These are phyloP conservation scores for Penicillium sp. DNA, from an alignment of 2,329 filamentous ascomycete genomes.

Conservation along the genomic window DNA sequence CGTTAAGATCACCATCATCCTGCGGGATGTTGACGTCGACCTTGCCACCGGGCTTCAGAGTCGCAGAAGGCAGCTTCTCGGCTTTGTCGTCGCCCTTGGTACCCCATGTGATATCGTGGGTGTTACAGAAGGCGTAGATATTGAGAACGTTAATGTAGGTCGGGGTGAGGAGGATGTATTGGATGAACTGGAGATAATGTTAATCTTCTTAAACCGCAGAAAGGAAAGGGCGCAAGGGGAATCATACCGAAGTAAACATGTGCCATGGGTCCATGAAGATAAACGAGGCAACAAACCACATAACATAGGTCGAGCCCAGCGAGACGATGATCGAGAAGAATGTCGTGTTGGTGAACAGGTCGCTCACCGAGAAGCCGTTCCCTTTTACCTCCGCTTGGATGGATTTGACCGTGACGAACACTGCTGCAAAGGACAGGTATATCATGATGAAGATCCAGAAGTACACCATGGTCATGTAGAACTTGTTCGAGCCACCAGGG, in stretches of 20 bases:
- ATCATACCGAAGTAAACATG: constrained; percentile 76
- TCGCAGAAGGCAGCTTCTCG: constrained; percentile 84
- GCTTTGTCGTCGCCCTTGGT: constrained; percentile 98
- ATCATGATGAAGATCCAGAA: constrained; percentile 98
- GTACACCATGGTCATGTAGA: constrained; percentile 96
- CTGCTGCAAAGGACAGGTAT: constrained; percentile 90
- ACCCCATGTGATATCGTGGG: constrained; percentile 96
- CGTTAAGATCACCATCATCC: constrained; percentile 92
- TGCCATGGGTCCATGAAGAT: constrained; percentile 99
- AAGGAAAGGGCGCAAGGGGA: neutral
- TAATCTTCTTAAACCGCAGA: neutral
- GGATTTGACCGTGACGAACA: constrained; percentile 89
- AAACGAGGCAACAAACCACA: constrained; percentile 89
- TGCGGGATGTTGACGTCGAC: constrained; percentile 84
- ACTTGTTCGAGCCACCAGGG: constrained; percentile 87
- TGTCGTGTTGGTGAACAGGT: constrained; percentile 81
- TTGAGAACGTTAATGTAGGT: constrained; percentile 99
- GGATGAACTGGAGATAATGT: constrained; percentile 58
- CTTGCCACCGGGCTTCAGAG: constrained; percentile 90
- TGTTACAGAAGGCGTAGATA: constrained; percentile 98
- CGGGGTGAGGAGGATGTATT: constrained; percentile 92
- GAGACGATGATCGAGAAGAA: constrained; percentile 96
- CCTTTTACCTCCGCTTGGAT: constrained; percentile 69
- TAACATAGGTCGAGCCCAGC: constrained; percentile 84
- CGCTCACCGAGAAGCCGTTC: constrained; percentile 65